Evolutionary conservation across 352 stramenopile species (phyloP).

Genomic region (Lagenidium giganteum): DNA sequence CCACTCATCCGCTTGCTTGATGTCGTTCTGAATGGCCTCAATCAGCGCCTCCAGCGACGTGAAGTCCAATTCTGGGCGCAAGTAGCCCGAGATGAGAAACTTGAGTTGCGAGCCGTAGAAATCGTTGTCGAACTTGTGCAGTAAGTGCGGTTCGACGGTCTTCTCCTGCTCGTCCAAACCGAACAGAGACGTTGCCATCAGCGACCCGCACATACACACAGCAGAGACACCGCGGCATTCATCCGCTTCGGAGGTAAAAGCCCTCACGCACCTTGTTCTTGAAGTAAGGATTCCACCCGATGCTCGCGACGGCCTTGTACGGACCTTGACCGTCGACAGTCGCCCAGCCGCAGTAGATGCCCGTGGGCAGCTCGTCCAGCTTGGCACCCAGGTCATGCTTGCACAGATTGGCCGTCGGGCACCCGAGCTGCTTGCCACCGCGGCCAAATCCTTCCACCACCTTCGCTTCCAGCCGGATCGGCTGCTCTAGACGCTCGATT

Average conservation of each 20-base stretch:
- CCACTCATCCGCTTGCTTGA: constrained; percentile 62
- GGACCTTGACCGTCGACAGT: constrained; percentile 72
- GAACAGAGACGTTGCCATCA: not conserved
- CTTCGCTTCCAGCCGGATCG: constrained; percentile 78
- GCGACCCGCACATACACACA: not conserved
- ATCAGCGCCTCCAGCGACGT: constrained; percentile 90
- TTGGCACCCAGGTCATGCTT: constrained; percentile 77
- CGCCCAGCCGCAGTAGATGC: constrained; percentile 94
- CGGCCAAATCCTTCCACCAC: constrained; percentile 94
- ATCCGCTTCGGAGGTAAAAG: constrained; percentile 8
- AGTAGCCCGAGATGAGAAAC: constrained; percentile 90
- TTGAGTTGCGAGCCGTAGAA: constrained; percentile 95
- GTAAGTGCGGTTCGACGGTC: constrained; percentile 95
- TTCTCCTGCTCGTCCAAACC: constrained; percentile 72
- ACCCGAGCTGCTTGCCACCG: constrained; percentile 94
- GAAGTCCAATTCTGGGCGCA: constrained; percentile 94
- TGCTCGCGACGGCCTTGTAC: constrained; percentile 96
- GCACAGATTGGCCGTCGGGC: constrained; percentile 94
- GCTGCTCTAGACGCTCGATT: constrained; percentile 48
- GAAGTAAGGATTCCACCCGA: constrained; percentile 95
- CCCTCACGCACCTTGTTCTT: constrained; percentile 84
- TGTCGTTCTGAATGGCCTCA: constrained; percentile 87
- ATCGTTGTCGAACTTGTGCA: constrained; percentile 90
- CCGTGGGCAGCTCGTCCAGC: constrained; percentile 76
- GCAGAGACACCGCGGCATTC: not conserved